These are phyloP conservation scores for Leccinum obscurum DNA, from an alignment of 768 basidiomycete genomes.

Conservation along the genomic window DNA sequence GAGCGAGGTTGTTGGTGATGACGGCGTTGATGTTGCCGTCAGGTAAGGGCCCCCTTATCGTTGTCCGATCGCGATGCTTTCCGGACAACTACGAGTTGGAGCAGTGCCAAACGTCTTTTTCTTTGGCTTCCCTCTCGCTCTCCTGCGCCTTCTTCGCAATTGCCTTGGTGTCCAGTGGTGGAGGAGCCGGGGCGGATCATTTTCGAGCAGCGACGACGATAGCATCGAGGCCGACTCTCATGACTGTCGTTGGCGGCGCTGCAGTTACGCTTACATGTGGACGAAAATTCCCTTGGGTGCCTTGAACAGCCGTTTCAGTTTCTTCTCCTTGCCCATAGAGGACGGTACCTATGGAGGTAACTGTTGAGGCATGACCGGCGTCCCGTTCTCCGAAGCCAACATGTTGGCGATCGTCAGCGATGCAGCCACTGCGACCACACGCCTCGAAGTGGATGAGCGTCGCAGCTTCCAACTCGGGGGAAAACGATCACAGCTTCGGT, in stretches of 20 bases:
- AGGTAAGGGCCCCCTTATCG: slow-evolving; percentile 18
- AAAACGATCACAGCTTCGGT: slow-evolving; percentile 86
- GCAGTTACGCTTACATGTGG: slow-evolving; percentile 48
- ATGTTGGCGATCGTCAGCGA: slow-evolving; percentile 86
- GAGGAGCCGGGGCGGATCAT: slow-evolving; percentile 37
- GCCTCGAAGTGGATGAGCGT: slow-evolving; percentile 70
- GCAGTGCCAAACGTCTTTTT: slow-evolving; percentile 45
- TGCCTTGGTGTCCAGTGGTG: slow-evolving; percentile 50
- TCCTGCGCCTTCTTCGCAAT: slow-evolving; percentile 67
- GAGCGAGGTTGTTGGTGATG: slow-evolving; percentile 86
- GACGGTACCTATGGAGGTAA: slow-evolving; percentile 25
- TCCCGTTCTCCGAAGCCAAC: slow-evolving; percentile 90
- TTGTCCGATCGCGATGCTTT: too few relatives aligned
- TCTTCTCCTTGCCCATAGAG: slow-evolving; percentile 58
- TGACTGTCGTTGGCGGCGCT: slow-evolving; percentile 70
- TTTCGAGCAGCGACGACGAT: slow-evolving; percentile 57
- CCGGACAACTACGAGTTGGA: too few relatives aligned
- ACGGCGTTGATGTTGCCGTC: slow-evolving; percentile 69
- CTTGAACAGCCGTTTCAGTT: slow-evolving; percentile 71
- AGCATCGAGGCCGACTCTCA: slow-evolving; percentile 54
- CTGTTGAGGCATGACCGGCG: slow-evolving; percentile 49
- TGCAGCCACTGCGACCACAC: slow-evolving; percentile 86
- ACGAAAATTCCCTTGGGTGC: slow-evolving; percentile 54
- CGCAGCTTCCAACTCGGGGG: slow-evolving; percentile 71
- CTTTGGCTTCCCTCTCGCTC: slow-evolving; percentile 78